Evolutionary conservation across 805 yeast species (phyloP), one percentile per base, ranked within the genome.

Genomic region (Spathaspora sp.): DNA sequence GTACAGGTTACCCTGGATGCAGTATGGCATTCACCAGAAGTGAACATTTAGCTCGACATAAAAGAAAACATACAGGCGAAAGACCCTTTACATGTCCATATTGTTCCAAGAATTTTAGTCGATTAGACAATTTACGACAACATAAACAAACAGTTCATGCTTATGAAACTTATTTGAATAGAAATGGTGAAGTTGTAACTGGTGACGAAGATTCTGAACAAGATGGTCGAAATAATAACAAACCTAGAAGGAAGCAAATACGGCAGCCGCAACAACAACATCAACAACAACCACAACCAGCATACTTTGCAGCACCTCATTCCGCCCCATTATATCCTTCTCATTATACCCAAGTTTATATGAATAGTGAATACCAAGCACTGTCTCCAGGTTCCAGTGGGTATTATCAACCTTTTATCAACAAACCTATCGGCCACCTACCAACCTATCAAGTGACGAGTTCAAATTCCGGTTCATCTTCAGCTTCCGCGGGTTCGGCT

Each of bases 61-160:
- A 92, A 49, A 74, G 97, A 52, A 92, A 91, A 61, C 97, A 91
- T 66, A 92, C 97, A 0, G 97, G 97, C 43, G 97, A 91, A 66
- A 76, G 96, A 52, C 97, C 97, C 2, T 91, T 90, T 66, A 83
- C 87, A 49, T 91, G 97, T 67, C 86, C 86, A 47, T 87, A 86
- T 65, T 89, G 96, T 65, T 75, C 83, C 32, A 83, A 91, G 62
- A 79, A 82, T 63, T 91, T 91, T 64, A 84, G 91, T 16, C 77
- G 97, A 46, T 71, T 92, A 53, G 97, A 92, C 68, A 92, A 92
- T 65, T 76, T 92, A 55, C 78, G 97, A 54, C 97, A 92, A 70
- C 97, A 91, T 70, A 86, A 87, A 54, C 96, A 90, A 63, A 87
- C 97, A 2, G 79, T 75, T 40, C 78, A 75, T 55, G 77, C 78